Percentiles rank a stretch among this genome's conserved stretches.
These are phyloP conservation scores for Omphalotus olearius DNA, from an alignment of 1,284 basidiomycete species.

Conservation along the genomic window DNA sequence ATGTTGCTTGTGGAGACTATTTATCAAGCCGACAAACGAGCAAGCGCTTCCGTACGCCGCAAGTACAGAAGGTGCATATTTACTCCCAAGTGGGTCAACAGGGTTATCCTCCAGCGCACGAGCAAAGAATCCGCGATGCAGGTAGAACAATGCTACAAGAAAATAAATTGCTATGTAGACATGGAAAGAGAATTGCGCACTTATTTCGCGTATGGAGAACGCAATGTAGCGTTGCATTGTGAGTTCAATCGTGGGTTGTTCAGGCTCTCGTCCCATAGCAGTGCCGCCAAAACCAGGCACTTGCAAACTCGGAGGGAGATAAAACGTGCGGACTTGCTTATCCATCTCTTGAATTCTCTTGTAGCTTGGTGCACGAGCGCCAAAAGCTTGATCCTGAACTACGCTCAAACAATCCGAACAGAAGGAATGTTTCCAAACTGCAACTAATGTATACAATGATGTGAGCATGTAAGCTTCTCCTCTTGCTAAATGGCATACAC, in stretches of 20 bases:
- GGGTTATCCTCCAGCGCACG: constrained; percentile 60
- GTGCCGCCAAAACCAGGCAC: constrained; percentile 60
- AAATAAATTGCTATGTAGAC: constrained; percentile 3
- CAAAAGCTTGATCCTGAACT: constrained; percentile 64
- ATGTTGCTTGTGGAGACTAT: constrained; percentile 60
- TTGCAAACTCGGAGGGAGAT: constrained; percentile 58
- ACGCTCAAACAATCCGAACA: constrained; percentile 54
- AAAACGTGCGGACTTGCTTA: constrained; percentile 48
- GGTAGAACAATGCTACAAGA: constrained; percentile 56
- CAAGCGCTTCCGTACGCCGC: constrained; percentile 64
- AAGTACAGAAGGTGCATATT: constrained; percentile 63
- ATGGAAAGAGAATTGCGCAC: constrained; percentile 26
- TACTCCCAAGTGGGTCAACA: constrained; percentile 61
- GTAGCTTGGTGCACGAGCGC: constrained; percentile 55
- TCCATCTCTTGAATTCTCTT: constrained; percentile 58
- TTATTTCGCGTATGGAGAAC: constrained; percentile 62
- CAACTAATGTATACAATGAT: constrained; percentile 32
- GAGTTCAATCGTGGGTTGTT: constrained; percentile 46
- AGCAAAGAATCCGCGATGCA: constrained; percentile 71
- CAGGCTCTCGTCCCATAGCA: constrained; percentile 36
- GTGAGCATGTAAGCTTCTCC: background rate
- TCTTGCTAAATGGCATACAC: constrained; percentile 21
- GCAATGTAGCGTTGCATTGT: constrained; percentile 62
- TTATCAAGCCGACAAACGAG: constrained; percentile 60
- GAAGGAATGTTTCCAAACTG: constrained; percentile 64